Evolutionary conservation across 2,329 filamentous ascomycete species (phyloP), one percentile per base, ranked within the genome.

Genomic region (Ophiostoma ips): DNA sequence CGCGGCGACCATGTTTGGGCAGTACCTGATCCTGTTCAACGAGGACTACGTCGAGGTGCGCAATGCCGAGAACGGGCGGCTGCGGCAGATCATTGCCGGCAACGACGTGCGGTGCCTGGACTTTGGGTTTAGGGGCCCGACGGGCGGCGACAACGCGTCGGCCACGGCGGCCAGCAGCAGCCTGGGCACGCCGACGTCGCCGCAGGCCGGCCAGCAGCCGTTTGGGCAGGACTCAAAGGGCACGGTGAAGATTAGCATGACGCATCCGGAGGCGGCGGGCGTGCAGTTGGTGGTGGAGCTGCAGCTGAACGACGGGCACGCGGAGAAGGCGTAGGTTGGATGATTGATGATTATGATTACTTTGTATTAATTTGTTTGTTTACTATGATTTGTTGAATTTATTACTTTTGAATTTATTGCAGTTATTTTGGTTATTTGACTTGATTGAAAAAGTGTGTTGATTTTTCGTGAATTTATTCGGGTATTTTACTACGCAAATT

Each of bases 11-110:
- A 82, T 96, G 68, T 94, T 87, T 59, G 89, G 88, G 1, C 84
- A 88, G 52, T 96, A 95, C 63, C 76, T 98, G 5, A 72, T 98
- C 8, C 77, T 98, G 5, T 95, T 96, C 68, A 92, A 95, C 63
- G 83, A 86, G 19, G 90, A 96, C 64, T 98, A 96, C 58, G 87
- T 98, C 45, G 92, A 98, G 68, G 87, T 98, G 49, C 79, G 92
- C 50, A 96, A 98, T 60, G 92, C 92, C 16, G 87, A 95, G 69
- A 96, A 96, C 61, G 92, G 92, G 0, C 77, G 94, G 18, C 66
- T 98, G 55, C 78, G 92, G 59, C 92, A 98, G 68, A 92, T 98
- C 52, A 94, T 98, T 58, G 83, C 88, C 0, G 92, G 92, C 0
- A 75, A 86, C 55, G 89, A 95, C 61, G 87, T 98, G 46, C 82